Evolutionary conservation across 352 stramenopile species (phyloP).

Genomic region (Globisporangium okanoganense): DNA sequence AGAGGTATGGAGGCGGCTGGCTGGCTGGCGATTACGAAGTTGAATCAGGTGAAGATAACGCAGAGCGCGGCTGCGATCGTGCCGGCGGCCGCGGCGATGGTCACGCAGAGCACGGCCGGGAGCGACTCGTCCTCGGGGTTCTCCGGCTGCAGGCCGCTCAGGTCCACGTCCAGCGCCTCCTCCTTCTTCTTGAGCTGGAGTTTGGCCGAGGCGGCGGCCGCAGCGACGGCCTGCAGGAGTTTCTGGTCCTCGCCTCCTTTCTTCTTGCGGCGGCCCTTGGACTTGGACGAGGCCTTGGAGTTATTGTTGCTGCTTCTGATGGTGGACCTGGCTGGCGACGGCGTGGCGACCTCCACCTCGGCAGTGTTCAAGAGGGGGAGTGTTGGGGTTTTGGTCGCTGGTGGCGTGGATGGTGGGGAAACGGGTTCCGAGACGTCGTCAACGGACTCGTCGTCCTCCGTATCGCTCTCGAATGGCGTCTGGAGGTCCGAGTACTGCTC

Average conservation of each 20-base stretch:
- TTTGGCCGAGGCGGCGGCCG: neutral
- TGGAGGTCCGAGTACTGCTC: constrained; percentile 26
- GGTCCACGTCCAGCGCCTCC: neutral
- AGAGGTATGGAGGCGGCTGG: neutral
- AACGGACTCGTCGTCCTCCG: constrained; percentile 48
- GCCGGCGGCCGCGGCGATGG: constrained; percentile 51
- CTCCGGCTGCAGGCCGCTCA: constrained; percentile 3
- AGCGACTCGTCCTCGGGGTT: constrained; percentile 28
- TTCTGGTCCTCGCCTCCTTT: constrained; percentile 26
- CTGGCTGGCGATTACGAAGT: too few relatives aligned
- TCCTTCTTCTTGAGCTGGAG: constrained; percentile 11
- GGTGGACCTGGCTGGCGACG: neutral
- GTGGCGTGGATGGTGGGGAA: neutral
- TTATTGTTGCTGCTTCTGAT: constrained; percentile 1
- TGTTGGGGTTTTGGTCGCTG: neutral
- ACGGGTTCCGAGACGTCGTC: constrained; percentile 21
- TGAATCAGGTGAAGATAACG: constrained; percentile 48
- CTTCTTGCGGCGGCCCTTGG: constrained; percentile 37
- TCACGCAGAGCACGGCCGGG: constrained; percentile 38
- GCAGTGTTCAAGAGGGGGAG: constrained; percentile 13
- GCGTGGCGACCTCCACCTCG: constrained; percentile 9
- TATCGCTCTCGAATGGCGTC: constrained; percentile 45
- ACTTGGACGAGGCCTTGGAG: constrained; percentile 10
- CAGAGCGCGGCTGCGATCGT: constrained; percentile 56
- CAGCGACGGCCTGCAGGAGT: constrained; percentile 1